Evolutionary conservation across 345 rosid species (phyloP).

Genomic region (Leavenworthia alabamica): DNA sequence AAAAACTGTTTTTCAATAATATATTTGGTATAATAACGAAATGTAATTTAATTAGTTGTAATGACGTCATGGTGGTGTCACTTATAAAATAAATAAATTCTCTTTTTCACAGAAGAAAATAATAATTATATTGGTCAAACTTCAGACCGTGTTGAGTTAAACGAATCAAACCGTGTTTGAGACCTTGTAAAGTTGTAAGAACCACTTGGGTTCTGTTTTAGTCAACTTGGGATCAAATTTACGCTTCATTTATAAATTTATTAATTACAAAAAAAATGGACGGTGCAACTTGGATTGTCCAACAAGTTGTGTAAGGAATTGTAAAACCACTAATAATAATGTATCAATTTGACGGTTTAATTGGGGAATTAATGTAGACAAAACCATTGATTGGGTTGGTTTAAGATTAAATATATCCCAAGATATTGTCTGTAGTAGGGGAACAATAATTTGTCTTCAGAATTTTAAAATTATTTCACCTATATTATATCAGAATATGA

Average conservation of each 20-base stretch:
- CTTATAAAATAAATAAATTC: background rate
- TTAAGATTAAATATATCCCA: background rate
- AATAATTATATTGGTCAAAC: constrained; percentile 26
- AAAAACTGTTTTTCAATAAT: background rate
- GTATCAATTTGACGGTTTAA: constrained; percentile 12
- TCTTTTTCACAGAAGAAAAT: background rate
- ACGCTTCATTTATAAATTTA: too few relatives aligned
- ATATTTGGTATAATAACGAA: background rate
- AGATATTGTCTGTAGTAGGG: constrained; percentile 1
- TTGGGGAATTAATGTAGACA: constrained; percentile 13
- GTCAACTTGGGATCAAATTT: too few relatives aligned
- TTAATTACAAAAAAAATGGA: background rate
- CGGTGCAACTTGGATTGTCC: background rate
- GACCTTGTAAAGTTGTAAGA: constrained; percentile 9
- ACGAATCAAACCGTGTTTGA: constrained; percentile 15
- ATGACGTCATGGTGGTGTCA: constrained; percentile 31
- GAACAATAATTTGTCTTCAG: constrained; percentile 6
- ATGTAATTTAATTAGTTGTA: background rate
- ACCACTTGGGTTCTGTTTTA: constrained; percentile 22
- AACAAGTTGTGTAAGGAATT: too few relatives aligned
- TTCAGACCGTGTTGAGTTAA: constrained; percentile 17
- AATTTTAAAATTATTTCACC: background rate
- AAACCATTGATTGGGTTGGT: constrained; percentile 24
- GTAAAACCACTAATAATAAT: background rate
- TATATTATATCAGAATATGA: background rate